phyloP scores from a whole-genome alignment of 805 yeast genomes.

The Candida suzukii region DNA sequence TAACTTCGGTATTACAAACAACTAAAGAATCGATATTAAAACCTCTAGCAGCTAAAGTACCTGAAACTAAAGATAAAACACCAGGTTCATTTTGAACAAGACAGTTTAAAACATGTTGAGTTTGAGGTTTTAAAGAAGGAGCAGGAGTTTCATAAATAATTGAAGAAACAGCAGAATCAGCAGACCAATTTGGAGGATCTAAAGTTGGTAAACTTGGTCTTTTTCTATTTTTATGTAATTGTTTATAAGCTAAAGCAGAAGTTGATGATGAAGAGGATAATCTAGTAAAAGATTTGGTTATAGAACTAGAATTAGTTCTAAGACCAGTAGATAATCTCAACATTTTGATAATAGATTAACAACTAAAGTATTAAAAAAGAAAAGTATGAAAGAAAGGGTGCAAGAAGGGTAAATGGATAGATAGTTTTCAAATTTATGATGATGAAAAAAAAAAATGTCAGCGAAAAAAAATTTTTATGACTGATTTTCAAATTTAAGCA shows the following conservation, averaged over 20 bases:
- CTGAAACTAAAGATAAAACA: slow-evolving; percentile 87
- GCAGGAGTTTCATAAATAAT: slow-evolving; percentile 88
- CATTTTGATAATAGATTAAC: slow-evolving; percentile 9
- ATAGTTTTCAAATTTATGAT: no score
- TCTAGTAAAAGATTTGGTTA: slow-evolving; percentile 11
- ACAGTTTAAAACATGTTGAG: slow-evolving; percentile 91
- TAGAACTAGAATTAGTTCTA: slow-evolving; percentile 2
- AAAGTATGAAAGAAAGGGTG: no score
- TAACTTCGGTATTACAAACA: slow-evolving; percentile 93
- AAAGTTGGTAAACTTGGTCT: slow-evolving; percentile 90
- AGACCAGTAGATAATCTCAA: slow-evolving; percentile 8
- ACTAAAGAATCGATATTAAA: slow-evolving; percentile 97
- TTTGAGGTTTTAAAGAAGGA: slow-evolving; percentile 52
- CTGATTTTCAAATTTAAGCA: no score
- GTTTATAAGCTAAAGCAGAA: slow-evolving; percentile 91
- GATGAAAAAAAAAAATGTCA: neutral
- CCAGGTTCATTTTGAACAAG: slow-evolving; percentile 98
- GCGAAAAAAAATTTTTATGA: neutral
- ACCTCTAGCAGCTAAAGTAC: slow-evolving; percentile 96
- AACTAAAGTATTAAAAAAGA: neutral
- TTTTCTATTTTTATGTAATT: slow-evolving; percentile 75
- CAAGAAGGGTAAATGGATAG: neutral
- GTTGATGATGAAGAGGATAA: slow-evolving; percentile 62
- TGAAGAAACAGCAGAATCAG: slow-evolving; percentile 94
- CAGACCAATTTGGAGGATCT: slow-evolving; percentile 92